These are phyloP conservation scores for Caryocar brasiliense DNA, from an alignment of 441 rosid species.

Conservation along the genomic window DNA sequence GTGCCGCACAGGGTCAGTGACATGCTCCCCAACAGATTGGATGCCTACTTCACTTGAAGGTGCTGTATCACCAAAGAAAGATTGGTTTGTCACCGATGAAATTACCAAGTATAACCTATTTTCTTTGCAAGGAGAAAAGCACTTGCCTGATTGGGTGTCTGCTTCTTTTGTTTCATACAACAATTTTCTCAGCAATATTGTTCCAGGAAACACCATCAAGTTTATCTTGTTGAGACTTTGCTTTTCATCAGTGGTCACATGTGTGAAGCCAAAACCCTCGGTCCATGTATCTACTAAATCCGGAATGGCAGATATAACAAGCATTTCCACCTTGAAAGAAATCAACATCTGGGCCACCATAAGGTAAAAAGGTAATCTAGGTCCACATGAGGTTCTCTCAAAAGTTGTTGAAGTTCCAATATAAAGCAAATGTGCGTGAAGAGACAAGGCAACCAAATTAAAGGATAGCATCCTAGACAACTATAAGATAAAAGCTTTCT, in stretches of 20 bases:
- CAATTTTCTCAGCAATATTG: conserved; percentile 57
- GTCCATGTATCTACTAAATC: conserved; percentile 79
- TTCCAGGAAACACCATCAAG: conserved; percentile 86
- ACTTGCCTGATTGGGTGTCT: conserved; percentile 30
- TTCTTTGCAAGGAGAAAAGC: not conserved
- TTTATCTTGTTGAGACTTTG: conserved; percentile 47
- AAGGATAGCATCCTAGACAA: too few relatives aligned
- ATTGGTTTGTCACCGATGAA: not conserved
- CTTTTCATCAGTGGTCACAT: conserved; percentile 50
- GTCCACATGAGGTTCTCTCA: too few relatives aligned
- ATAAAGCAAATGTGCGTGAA: too few relatives aligned
- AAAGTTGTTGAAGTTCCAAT: too few relatives aligned
- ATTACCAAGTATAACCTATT: not conserved
- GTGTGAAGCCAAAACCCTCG: conserved; percentile 65
- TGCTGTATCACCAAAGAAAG: not conserved
- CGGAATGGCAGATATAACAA: conserved; percentile 86
- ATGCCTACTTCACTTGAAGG: conserved; percentile 2
- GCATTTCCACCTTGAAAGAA: conserved; percentile 74
- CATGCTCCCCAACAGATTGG: conserved; percentile 8
- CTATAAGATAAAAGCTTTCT: too few relatives aligned
- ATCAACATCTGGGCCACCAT: conserved; percentile 52
- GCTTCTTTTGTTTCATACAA: conserved; percentile 25
- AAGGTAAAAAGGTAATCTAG: not conserved
- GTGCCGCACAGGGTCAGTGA: conserved; percentile 14
- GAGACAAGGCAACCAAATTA: too few relatives aligned